Conservation (phyloP, 2,329 filamentous ascomycete genomes). For the Hypoxylon sp. region DNA sequence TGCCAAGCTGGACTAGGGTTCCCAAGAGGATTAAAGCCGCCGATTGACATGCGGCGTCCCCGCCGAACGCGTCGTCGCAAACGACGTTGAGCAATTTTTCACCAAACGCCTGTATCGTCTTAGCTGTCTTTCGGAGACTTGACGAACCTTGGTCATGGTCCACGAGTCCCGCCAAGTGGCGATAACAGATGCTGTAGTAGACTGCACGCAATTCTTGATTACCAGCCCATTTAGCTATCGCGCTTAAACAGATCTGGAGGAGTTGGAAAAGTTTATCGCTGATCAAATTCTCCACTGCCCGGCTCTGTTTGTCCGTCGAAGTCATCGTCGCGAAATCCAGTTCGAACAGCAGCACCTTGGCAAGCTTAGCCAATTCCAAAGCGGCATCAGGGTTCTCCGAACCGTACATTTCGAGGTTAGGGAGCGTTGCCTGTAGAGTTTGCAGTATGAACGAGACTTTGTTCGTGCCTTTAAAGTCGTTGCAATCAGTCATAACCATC, state of each 20-base stretch:
- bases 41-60: constrained; percentile 84
- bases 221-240: constrained; percentile 80
- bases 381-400: constrained; percentile 78
- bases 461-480: constrained; percentile 80
- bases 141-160: constrained; percentile 65
- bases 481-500: constrained; percentile 85
- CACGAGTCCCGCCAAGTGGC: constrained; percentile 81
- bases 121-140: constrained; percentile 74
- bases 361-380: constrained; percentile 82
- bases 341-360: constrained; percentile 79
- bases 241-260: constrained; percentile 87
- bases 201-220: constrained; percentile 81
- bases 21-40: constrained; percentile 89
- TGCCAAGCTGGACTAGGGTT: constrained; percentile 80
- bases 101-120: constrained; percentile 77
- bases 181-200: constrained; percentile 93
- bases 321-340: constrained; percentile 69
- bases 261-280: constrained; percentile 92
- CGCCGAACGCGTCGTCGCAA: constrained; percentile 93
- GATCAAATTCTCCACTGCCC: constrained; percentile 76
- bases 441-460: constrained; percentile 87
- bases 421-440: constrained; percentile 87
- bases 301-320: constrained; percentile 61
- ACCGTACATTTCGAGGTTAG: constrained; percentile 85
- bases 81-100: constrained; percentile 86